Evolutionary conservation across 164 flowering plant genomes (phyloP).

Genomic region (Vitis labrusca): DNA sequence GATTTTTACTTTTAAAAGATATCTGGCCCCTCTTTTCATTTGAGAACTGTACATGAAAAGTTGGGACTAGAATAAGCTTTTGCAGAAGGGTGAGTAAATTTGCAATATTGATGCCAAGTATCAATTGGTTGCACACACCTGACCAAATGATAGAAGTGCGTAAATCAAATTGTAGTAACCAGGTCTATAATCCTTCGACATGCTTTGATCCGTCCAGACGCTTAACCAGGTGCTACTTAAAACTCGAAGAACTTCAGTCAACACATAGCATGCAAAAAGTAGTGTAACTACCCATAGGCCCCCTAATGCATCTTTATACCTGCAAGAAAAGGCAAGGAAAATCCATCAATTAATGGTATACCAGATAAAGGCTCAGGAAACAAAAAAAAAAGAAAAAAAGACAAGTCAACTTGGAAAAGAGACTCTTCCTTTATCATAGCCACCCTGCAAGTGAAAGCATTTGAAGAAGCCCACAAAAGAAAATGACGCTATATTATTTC

Average conservation of each 20-base stretch:
- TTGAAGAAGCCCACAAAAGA: too few species aligned
- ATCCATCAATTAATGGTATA: not conserved
- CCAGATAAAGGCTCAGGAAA: not conserved
- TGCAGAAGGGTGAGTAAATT: not conserved
- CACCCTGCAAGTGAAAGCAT: too few species aligned
- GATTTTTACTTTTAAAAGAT: too few species aligned
- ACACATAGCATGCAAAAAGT: conserved; percentile 55
- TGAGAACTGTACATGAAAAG: not conserved
- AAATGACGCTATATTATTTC: too few species aligned
- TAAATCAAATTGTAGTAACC: conserved; percentile 58
- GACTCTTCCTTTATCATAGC: too few species aligned
- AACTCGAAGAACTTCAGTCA: conserved; percentile 64
- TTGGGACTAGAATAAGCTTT: not conserved
- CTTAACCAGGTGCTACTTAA: conserved; percentile 84
- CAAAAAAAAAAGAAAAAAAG: not conserved
- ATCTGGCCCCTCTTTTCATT: not conserved
- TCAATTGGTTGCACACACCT: not conserved
- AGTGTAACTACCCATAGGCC: conserved; percentile 69
- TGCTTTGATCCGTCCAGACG: conserved; percentile 65
- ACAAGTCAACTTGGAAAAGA: not conserved
- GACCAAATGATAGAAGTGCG: conserved; percentile 19
- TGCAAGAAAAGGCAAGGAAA: conserved; percentile 22
- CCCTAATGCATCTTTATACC: conserved; percentile 72
- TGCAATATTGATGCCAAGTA: not conserved
- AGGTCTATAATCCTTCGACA: conserved; percentile 41